A percentile compares a stretch with the other conserved stretches of the same genome.
Evolutionary conservation across 2,329 filamentous ascomycete species (phyloP).

Genomic region (Aspergillus sp.): DNA sequence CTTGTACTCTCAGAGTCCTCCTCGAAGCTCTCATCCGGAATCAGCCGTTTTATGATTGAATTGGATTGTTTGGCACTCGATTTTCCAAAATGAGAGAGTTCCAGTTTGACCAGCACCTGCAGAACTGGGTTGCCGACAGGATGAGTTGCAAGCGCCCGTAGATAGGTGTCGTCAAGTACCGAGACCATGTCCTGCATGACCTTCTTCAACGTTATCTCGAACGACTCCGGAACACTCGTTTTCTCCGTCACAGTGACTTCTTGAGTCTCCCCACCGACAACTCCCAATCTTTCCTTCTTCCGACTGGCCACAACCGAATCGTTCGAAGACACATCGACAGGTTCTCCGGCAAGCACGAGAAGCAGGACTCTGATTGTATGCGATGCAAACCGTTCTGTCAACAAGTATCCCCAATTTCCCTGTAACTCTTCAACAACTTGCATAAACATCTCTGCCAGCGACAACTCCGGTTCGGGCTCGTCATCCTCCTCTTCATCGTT

Average conservation of each 20-base stretch:
- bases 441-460: slow-evolving; percentile 84
- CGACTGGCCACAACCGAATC: slow-evolving; percentile 83
- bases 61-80: slow-evolving; percentile 63
- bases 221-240: slow-evolving; percentile 71
- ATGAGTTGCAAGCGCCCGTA: slow-evolving; percentile 82
- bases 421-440: slow-evolving; percentile 85
- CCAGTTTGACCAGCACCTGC: slow-evolving; percentile 85
- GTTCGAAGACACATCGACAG: slow-evolving; percentile 68
- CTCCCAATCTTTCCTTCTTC: slow-evolving; percentile 81
- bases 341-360: slow-evolving; percentile 78
- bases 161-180: slow-evolving; percentile 73
- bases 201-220: slow-evolving; percentile 73
- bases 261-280: slow-evolving; percentile 52
- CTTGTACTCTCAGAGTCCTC: slow-evolving; percentile 72
- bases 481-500: not conserved
- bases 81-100: slow-evolving; percentile 73
- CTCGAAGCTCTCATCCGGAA: slow-evolving; percentile 75
- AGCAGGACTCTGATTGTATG: slow-evolving; percentile 86
- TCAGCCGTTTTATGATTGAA: slow-evolving; percentile 71
- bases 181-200: slow-evolving; percentile 76
- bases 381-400: slow-evolving; percentile 87
- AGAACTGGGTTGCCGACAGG: slow-evolving; percentile 88
- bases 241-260: slow-evolving; percentile 53
- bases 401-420: slow-evolving; percentile 74
- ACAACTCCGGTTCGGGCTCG: slow-evolving; percentile 23